Base-by-base conservation (phyloP, 192 early-diverging fungal genomes). In the Rhizoclosmatium globosum region DNA sequence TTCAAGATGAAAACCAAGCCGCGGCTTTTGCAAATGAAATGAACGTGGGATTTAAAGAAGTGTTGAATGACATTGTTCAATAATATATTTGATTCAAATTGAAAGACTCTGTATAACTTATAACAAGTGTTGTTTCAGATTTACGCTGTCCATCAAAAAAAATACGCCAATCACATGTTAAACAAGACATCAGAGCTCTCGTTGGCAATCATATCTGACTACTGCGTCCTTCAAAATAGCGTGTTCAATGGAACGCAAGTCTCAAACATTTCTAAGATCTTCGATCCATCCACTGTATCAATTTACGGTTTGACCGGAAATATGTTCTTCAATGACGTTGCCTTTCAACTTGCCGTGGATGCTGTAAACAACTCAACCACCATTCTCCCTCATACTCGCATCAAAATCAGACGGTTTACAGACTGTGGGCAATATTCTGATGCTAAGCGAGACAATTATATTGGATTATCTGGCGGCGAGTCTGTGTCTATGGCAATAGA, bases 271-370 rank as follows among this genome's bases (percentile, higher is more conserved):
- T 38, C 21, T 39, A 39, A 31, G 21, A n/a, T 39, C 3, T 39
- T 65, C 38, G 39, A 38, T 38, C 64, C 64, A 4, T 65, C 21
- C 21, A 65, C 31, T 31, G 31, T 65, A n/a, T 31, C 64, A 65
- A 38, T 38, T 39, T 23, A 3, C 21, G 17, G 64, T 15, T 39
- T 65, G 13, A 38, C 64, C n/a, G 64, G 64, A 15, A 38, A 38
- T 38, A 39, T 65, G 21, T 65, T 38, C 64, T 65, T 38, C 17
- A 65, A 65, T 38, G 64, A 65, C 64, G 39, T 65, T 31, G 64
- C 64, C 38, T 38, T 65, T n/a, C 38, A 38, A 9, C 38, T 65
- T 15, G 64, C 64, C 3, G 64, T 65, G n/a, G n/a, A 65, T 3
- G 64, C n/a, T 38, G 38, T 65, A 2, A 65, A 65, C 38, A 65